Conservation (phyloP, 2,329 filamentous ascomycete species). For the Colletotrichum orchidophilum region DNA sequence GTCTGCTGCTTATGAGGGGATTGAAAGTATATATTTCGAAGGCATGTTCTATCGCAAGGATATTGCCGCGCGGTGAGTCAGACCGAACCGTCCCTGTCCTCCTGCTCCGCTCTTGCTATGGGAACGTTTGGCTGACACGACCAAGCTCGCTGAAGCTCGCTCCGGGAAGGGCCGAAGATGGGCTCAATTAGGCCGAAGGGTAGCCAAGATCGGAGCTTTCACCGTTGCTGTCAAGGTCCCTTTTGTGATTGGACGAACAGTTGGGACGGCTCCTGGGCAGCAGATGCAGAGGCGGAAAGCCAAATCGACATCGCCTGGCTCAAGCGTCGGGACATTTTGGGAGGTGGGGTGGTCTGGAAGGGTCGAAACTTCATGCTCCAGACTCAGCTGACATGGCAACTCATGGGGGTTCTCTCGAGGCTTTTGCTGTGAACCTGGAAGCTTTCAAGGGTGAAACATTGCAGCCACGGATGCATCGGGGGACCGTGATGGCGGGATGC, state of each 20-base stretch:
- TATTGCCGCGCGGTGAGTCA: constrained; percentile 68
- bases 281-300: neutral
- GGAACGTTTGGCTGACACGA: neutral
- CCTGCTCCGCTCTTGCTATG: neutral
- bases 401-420: neutral
- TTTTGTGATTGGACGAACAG: neutral
- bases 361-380: neutral
- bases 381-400: constrained; percentile 1
- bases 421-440: neutral
- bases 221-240: neutral
- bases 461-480: constrained; percentile 23
- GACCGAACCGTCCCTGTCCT: neutral
- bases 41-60: constrained; percentile 93
- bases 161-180: neutral
- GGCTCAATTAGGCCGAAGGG: neutral
- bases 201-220: neutral
- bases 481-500: constrained; percentile 13
- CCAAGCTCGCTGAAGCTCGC: neutral
- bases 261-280: neutral
- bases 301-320: neutral
- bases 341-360: neutral
- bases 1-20: constrained; percentile 85
- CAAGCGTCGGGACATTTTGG: neutral
- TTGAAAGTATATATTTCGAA: constrained; percentile 82
- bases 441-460: constrained; percentile 23